phyloP scores from a whole-genome alignment of 805 yeast genomes.

The Kodamaea laetipori region DNA sequence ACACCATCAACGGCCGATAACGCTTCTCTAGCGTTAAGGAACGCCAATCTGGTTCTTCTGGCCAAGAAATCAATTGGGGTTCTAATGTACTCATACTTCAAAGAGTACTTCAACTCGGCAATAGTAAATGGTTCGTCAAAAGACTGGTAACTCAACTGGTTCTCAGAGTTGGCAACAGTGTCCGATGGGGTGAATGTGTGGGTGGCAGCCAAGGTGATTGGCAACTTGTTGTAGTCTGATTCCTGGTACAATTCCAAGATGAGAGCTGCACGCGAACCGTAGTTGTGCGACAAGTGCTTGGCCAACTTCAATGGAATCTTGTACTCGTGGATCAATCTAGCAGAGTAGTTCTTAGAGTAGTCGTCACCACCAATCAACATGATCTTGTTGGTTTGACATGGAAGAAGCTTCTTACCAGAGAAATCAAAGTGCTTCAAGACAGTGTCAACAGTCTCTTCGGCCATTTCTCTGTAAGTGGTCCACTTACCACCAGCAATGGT shows the following conservation, averaged over 20 bases:
- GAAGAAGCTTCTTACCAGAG: conserved; percentile 33
- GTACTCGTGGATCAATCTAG: conserved; percentile 80
- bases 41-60: conserved; percentile 91
- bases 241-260: conserved; percentile 59
- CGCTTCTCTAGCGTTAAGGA: conserved; percentile 85
- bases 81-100: conserved; percentile 81
- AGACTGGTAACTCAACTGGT: conserved; percentile 46
- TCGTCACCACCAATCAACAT: conserved; percentile 79
- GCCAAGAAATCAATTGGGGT: conserved; percentile 89
- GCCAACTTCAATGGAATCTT: conserved; percentile 73
- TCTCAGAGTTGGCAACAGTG: conserved; percentile 26
- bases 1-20: conserved; percentile 79
- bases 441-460: conserved; percentile 85
- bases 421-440: conserved; percentile 54
- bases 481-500: conserved; percentile 97
- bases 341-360: conserved; percentile 71
- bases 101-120: conserved; percentile 84
- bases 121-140: conserved; percentile 85
- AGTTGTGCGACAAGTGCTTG: conserved; percentile 78
- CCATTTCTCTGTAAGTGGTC: conserved; percentile 98
- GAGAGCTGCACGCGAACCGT: conserved; percentile 86
- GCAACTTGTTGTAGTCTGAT: conserved; percentile 58
- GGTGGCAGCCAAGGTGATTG: conserved; percentile 58
- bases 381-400: conserved; percentile 55
- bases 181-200: conserved; percentile 35